Evolutionary conservation across 495 filamentous ascomycete species (phyloP).

Genomic region (Penicillium paxilli): DNA sequence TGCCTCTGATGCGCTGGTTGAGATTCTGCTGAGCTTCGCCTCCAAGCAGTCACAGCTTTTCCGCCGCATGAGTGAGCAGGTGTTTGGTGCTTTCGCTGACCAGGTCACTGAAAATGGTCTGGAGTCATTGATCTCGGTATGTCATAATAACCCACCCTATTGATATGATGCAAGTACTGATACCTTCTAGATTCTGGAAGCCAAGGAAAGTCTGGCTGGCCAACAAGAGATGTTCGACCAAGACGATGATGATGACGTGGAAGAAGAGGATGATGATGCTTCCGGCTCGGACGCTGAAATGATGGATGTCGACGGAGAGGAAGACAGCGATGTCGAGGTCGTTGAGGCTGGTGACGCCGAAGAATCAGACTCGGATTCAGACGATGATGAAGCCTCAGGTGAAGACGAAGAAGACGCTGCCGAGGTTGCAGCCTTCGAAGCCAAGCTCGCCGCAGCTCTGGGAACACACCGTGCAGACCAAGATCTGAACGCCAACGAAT

Average conservation of each 20-base stretch:
- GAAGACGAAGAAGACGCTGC: slow-evolving; percentile 46
- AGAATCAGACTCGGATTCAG: slow-evolving; percentile 29
- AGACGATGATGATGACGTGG: slow-evolving; percentile 59
- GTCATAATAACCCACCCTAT: slow-evolving; percentile 9
- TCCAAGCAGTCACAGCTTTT: slow-evolving; percentile 83
- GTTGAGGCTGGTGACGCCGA: slow-evolving; percentile 30
- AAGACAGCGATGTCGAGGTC: slow-evolving; percentile 34
- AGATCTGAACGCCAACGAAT: slow-evolving; percentile 52
- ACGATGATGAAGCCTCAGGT: slow-evolving; percentile 25
- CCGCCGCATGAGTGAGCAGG: slow-evolving; percentile 81
- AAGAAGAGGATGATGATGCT: slow-evolving; percentile 38
- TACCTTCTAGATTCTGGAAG: slow-evolving; percentile 59
- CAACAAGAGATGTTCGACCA: slow-evolving; percentile 84
- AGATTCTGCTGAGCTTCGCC: slow-evolving; percentile 83
- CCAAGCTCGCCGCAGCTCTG: slow-evolving; percentile 74
- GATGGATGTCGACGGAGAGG: slow-evolving; percentile 36
- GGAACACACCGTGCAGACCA: slow-evolving; percentile 59
- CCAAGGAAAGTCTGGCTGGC: slow-evolving; percentile 78
- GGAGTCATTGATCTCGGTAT: slow-evolving; percentile 63
- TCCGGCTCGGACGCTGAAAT: slow-evolving; percentile 36
- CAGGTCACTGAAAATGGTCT: slow-evolving; percentile 71
- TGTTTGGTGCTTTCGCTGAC: slow-evolving; percentile 76
- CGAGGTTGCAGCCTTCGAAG: slow-evolving; percentile 67
- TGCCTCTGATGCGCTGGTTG: slow-evolving; percentile 74
- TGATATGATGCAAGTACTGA: neutral